These are phyloP conservation scores for Saposhnikovia divaricata DNA, from an alignment of 129 eudicot species.

Conservation along the genomic window DNA sequence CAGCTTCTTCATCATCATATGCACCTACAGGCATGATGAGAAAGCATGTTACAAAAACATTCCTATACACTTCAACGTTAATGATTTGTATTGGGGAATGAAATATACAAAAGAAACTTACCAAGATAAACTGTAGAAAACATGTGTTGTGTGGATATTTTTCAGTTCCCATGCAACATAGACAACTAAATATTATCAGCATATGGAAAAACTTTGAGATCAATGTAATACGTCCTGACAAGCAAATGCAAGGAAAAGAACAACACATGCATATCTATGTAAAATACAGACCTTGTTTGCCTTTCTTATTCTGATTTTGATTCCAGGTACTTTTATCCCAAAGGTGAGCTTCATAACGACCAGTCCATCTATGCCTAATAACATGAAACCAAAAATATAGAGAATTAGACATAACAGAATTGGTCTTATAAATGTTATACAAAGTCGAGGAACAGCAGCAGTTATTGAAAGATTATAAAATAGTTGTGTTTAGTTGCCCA, in stretches of 20 bases:
- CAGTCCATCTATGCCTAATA: conserved; percentile 97
- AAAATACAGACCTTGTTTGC: conserved; percentile 73
- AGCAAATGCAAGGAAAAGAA: conserved; percentile 7
- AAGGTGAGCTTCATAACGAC: conserved; percentile 98
- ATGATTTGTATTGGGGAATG: neutral
- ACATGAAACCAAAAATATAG: conserved; percentile 19
- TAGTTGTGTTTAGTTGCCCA: neutral
- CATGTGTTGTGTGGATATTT: conserved; percentile 18
- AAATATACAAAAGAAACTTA: conserved; percentile 25
- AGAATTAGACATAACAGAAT: neutral
- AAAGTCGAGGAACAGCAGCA: neutral
- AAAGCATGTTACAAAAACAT: neutral
- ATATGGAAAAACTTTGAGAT: conserved; percentile 12
- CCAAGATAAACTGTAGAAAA: conserved; percentile 82
- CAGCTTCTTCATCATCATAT: conserved; percentile 99
- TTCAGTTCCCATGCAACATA: conserved; percentile 30
- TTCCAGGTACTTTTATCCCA: conserved; percentile 99
- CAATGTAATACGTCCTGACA: conserved; percentile 13
- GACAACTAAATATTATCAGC: conserved; percentile 24
- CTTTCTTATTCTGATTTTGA: conserved; percentile 95
- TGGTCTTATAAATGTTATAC: neutral
- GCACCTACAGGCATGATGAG: conserved; percentile 56
- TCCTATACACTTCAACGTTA: neutral
- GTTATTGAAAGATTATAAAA: neutral
- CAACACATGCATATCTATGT: neutral